Base-by-base conservation (phyloP, 768 basidiomycete genomes). In the Strobilomyces echinocephalus region DNA sequence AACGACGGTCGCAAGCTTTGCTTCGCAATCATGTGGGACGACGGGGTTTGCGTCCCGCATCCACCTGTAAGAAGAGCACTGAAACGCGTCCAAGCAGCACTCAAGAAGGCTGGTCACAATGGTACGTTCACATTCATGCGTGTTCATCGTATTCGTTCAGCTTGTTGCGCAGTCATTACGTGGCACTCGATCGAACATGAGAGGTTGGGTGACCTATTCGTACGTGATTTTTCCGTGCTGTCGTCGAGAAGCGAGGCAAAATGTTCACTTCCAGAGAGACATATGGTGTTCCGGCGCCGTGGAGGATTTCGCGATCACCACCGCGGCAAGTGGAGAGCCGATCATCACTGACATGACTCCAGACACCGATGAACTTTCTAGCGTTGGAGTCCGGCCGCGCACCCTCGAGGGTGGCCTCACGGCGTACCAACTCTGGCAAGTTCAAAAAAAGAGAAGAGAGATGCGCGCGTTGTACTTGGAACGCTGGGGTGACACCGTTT, bases 381-480 rank as follows among this genome's bases (percentile, higher is more conserved):
- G 24, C 24, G 24, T 24, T 24, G 24, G 24, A 24, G 24, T 24
- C 24, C 2, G 24, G 24, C 24, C 24, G 24, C 24, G 24, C 24
- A 4, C 4, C 24, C 24, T 24, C 26, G 53, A 55, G 4, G 48
- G 63, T n/a, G 64, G 68, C 11, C 56, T 75, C 11, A 76, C 79
- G 1, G 81, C 85, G 0, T 85, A 80, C 60, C 72, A 83, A 44
- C 74, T 86, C 18, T 91, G 87, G 87, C 80, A 87, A 60, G 40
- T 81, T 8, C 85, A 87, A 24, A 81, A 78, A 60, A 61, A 65
- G 16, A 56, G 26, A 60, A 69, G 67, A 5, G 73, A 74, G 10
- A 57, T 85, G 28, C 76, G 85, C 24, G 73, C 81, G 58, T 73
- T 76, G 46, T 82, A 88, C 62, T 67, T 87, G 43, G 77, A 82